Base-by-base conservation (phyloP, 1,284 basidiomycete genomes). In the Schizophyllum commune region DNA sequence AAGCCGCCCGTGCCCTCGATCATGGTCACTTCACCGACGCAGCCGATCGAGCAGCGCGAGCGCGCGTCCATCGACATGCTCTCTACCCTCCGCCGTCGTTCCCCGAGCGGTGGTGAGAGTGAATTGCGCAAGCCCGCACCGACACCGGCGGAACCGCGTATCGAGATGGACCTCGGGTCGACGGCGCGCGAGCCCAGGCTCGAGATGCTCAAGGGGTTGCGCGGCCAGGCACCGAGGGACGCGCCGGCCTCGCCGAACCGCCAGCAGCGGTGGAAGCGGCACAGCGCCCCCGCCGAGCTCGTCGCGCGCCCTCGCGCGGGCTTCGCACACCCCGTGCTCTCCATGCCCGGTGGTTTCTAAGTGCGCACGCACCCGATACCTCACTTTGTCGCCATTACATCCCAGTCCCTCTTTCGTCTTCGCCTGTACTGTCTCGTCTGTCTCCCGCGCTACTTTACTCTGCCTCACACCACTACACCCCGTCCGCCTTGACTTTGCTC, bases 31-130 rank as follows among this genome's bases (percentile, higher is more conserved):
- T 17, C 39, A 47, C 39, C 39, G 17, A 13, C 84, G 33, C 70
- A 73, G 56, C 75, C 79, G 5, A 73, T 86, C 62, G 77, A 79
- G 63, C 77, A 83, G 60, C 79, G 85, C 62, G 77, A 79, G 67
- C 76, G 79, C 65, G 81, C 75, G 55, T 82, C 83, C 11, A 76
- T 78, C 61, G 78, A 83, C 66, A 89, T 91, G 88, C 77, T 89
- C 60, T 79, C 77, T 34, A 82, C 82, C 15, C 77, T 90, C 62
- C 77, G 78, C 64, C 79, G 83, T 58, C 81, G 86, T 21, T 55
- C 53, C 9, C 53, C 19, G 3, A 13, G 9, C 27, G 19, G 27
- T 19, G 20, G 13, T 11, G 20, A 20, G 53, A 52, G 5, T 2
- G 20, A 52, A 5, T 7, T 20, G 53, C 11, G 19, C 13, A 27